phyloP scores from a whole-genome alignment of 2,329 filamentous ascomycete species.

The Talaromyces sp. region DNA sequence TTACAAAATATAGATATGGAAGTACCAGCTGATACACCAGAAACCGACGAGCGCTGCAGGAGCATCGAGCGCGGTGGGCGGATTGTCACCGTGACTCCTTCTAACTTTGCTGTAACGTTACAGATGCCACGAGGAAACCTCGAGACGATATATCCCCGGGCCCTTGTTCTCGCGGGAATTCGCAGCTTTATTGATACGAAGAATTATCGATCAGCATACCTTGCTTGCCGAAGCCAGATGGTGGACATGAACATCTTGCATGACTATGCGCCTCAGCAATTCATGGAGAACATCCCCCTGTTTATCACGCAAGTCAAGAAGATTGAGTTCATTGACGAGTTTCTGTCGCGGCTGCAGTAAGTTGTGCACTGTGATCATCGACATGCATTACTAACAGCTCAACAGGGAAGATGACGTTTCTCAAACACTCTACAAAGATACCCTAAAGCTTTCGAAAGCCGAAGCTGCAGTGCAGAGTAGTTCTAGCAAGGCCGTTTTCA shows the following conservation, averaged over 20 bases:
- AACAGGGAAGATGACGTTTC: constrained; percentile 79
- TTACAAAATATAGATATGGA: constrained; percentile 58
- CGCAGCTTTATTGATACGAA: constrained; percentile 71
- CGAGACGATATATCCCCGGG: constrained; percentile 89
- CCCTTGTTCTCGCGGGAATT: constrained; percentile 87
- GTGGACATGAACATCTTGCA: constrained; percentile 98
- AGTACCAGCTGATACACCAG: constrained; percentile 79
- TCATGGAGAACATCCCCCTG: constrained; percentile 65
- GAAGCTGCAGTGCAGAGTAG: constrained; percentile 17
- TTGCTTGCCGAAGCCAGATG: constrained; percentile 82
- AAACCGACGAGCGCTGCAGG: constrained; percentile 85
- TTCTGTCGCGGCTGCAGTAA: constrained; percentile 77
- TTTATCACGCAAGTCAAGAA: constrained; percentile 84
- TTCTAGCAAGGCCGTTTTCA: constrained; percentile 14
- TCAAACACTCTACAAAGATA: constrained; percentile 88
- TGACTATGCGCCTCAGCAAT: constrained; percentile 83
- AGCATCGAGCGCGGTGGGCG: constrained; percentile 85
- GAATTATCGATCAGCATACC: constrained; percentile 78
- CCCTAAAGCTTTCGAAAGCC: constrained; percentile 47
- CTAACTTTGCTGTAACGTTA: constrained; percentile 75
- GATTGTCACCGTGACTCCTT: constrained; percentile 83
- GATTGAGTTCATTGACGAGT: constrained; percentile 78
- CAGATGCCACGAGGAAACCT: constrained; percentile 96
- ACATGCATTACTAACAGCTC: constrained; percentile 19
- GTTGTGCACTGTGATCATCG: constrained; percentile 15